phyloP scores from a whole-genome alignment of 2,329 filamentous ascomycete species.

The Ceratocystis eucalypticola region DNA sequence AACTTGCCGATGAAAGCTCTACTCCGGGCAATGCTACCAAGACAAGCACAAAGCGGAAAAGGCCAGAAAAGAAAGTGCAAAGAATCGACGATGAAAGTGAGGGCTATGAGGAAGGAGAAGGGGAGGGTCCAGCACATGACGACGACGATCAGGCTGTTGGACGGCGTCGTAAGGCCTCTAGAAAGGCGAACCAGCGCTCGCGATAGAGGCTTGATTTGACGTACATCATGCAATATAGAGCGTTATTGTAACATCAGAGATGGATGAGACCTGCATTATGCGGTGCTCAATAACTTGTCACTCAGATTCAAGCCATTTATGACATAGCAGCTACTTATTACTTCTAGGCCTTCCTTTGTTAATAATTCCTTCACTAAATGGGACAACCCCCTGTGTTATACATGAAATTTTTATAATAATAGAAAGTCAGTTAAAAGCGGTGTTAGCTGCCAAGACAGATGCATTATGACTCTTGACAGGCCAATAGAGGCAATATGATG shows the following conservation, averaged over 20 bases:
- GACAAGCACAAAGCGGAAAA: constrained; percentile 8
- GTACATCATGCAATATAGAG: neutral
- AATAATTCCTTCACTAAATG: too few relatives aligned
- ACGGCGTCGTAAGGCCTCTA: neutral
- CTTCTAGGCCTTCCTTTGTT: too few relatives aligned
- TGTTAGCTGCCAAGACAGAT: too few relatives aligned
- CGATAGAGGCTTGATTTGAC: neutral
- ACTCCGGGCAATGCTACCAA: neutral
- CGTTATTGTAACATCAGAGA: neutral
- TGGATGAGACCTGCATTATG: too few relatives aligned
- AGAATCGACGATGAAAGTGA: neutral
- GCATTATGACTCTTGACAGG: too few relatives aligned
- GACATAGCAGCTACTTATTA: too few relatives aligned
- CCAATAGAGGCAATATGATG: too few relatives aligned
- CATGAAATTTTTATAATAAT: too few relatives aligned
- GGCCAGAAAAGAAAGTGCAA: neutral
- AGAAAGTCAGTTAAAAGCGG: too few relatives aligned
- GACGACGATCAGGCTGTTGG: neutral
- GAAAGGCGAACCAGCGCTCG: neutral
- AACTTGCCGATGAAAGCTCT: neutral
- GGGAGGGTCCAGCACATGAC: neutral
- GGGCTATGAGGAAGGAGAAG: neutral
- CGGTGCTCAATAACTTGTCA: too few relatives aligned
- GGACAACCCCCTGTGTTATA: too few relatives aligned
- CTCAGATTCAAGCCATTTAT: too few relatives aligned